Percentiles rank a stretch among this genome's conserved stretches.
Conservation (phyloP, 345 rosid genomes). For the Sisymbrium altissimum region DNA sequence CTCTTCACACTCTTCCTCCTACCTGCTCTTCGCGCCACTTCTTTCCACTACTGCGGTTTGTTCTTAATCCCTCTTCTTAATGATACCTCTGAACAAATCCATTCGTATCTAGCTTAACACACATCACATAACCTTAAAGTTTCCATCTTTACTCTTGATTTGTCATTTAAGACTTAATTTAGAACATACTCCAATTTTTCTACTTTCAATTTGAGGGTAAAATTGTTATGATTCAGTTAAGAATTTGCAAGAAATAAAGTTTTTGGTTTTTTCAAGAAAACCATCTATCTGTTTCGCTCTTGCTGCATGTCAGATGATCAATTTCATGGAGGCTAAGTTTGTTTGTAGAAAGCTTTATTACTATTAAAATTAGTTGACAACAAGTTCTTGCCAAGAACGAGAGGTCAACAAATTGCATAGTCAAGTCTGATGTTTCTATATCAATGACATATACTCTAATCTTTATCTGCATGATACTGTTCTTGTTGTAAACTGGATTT, state of each 20-base stretch:
- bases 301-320: not conserved
- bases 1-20: conserved; percentile 14
- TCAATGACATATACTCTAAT: not conserved
- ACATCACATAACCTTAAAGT: not conserved
- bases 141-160: not conserved
- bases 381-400: too few relatives aligned
- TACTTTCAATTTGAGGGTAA: not conserved
- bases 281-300: not conserved
- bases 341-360: not conserved
- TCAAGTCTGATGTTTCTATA: not conserved
- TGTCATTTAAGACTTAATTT: not conserved
- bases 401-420: too few relatives aligned
- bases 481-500: too few relatives aligned
- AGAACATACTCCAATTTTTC: not conserved
- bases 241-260: not conserved
- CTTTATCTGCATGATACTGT: not conserved
- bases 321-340: not conserved
- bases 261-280: not conserved
- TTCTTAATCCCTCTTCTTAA: not conserved
- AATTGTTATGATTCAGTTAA: not conserved
- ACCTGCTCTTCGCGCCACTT: conserved; percentile 27
- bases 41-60: conserved; percentile 35
- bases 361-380: too few relatives aligned
- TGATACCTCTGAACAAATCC: not conserved
- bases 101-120: not conserved